Evolutionary conservation across 2,329 filamentous ascomycete species (phyloP).

Genomic region (Trichoderma oligosporum): DNA sequence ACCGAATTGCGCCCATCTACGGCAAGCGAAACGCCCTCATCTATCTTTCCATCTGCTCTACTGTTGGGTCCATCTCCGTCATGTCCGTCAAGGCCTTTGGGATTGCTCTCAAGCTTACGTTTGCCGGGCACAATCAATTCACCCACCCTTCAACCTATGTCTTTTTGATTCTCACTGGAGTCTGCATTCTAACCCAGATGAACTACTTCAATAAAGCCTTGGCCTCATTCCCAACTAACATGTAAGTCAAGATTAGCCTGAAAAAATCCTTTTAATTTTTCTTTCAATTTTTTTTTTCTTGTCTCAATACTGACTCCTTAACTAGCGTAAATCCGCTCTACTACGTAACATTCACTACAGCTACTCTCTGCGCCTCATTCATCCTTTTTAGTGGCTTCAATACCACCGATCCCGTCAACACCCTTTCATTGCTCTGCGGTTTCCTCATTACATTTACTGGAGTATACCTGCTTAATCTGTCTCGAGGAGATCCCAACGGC

Average conservation of each 20-base stretch:
- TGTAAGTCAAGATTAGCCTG: constrained; percentile 58
- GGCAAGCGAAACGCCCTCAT: constrained; percentile 95
- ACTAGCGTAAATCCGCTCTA: constrained; percentile 87
- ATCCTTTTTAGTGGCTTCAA: constrained; percentile 97
- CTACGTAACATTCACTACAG: constrained; percentile 96
- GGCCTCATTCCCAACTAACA: constrained; percentile 93
- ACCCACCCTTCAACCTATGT: constrained; percentile 93
- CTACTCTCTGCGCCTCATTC: constrained; percentile 89
- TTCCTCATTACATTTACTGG: constrained; percentile 95
- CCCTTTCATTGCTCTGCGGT: constrained; percentile 83
- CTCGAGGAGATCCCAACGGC: constrained; percentile 83
- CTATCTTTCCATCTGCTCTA: constrained; percentile 96
- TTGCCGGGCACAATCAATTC: constrained; percentile 93
- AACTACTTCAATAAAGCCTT: constrained; percentile 99
- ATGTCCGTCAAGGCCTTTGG: constrained; percentile 99
- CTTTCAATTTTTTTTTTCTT: not conserved
- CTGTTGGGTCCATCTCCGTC: constrained; percentile 93
- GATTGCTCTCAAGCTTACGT: constrained; percentile 92
- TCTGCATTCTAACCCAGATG: constrained; percentile 98
- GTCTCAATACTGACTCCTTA: constrained; percentile 18
- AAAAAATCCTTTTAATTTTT: too few relatives aligned
- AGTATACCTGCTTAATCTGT: constrained; percentile 95
- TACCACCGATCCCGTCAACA: constrained; percentile 86
- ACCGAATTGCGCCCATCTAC: constrained; percentile 81
- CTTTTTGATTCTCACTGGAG: constrained; percentile 85